Evolutionary conservation across 2,329 filamentous ascomycete genomes (phyloP), one percentile per base, ranked within the genome.

Genomic region (Talaromyces funiculosus): DNA sequence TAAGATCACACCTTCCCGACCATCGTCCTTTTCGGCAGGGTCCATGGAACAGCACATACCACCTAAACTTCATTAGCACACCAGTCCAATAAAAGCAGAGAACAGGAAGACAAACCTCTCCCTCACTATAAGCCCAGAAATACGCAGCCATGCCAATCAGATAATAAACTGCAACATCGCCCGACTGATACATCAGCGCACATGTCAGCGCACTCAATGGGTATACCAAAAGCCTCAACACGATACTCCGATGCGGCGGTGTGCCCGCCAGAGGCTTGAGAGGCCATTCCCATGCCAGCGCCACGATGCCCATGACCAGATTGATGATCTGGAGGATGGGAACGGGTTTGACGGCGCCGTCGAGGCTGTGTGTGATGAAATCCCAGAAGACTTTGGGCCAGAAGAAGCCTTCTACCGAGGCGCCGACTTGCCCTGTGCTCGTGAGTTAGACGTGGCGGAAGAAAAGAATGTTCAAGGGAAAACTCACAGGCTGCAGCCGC

Each of bases 301-400:
- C 87, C 64, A 88, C 73, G 61, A 97, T 67, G 16, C 90, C 92
- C 70, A 96, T 82, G 47, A 97, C 22, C 24, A 99, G 80, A 71
- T 99, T 99, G 78, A 97, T 82, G 70, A 89, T 90, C 74, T 99
- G 94, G 16, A 99, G 81, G 55, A 92, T 81, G 1, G 94, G 94
- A n/a, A 94, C 75, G 0, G 93, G 93, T 70, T 89, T 92, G 64
- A 97, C 90, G 53, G 89, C 90, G 59, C 80, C 82, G 72, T 99
- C 90, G 68, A 99, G 86, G 68, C 90, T 92, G 71, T 90, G 92
- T 63, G 93, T 97, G 66, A 94, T 78, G 75, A 96, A 96, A 77
- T 99, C 94, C 89, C 90, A 99, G 79, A 99, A 96, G 72, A 99
- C 88, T 76, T 99, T 99, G 66, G 94, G 94, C 92, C 92, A 99